A percentile compares a stretch with the other conserved stretches of the same genome.
phyloP scores from a whole-genome alignment of 2,329 filamentous ascomycete genomes.

The Aspergillus aculeatus region DNA sequence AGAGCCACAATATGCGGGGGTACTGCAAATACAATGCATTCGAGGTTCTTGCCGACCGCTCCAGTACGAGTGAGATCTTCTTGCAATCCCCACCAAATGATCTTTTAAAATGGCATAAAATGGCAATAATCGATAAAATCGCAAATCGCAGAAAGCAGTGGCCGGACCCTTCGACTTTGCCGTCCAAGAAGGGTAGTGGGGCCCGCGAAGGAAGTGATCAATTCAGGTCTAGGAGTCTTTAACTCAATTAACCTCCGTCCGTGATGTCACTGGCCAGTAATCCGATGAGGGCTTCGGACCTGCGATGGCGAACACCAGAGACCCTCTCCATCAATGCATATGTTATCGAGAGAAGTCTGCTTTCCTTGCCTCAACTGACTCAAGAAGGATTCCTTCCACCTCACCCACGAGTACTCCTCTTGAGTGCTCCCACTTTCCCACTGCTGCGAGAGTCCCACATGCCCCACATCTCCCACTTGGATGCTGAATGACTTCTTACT shows the following conservation, averaged over 20 bases:
- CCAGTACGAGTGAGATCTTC: too few relatives aligned
- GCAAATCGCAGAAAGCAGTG: background rate
- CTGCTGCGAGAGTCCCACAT: background rate
- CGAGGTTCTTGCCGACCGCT: too few relatives aligned
- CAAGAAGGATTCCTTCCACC: background rate
- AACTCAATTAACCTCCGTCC: background rate
- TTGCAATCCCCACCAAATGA: too few relatives aligned
- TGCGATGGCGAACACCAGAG: background rate
- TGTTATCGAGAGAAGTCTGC: background rate
- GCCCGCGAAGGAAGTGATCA: background rate
- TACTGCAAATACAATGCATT: too few relatives aligned
- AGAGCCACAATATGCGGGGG: too few relatives aligned
- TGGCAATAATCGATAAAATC: too few relatives aligned
- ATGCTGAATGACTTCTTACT: background rate
- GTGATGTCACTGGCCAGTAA: background rate
- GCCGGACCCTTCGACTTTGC: background rate
- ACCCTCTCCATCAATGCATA: background rate
- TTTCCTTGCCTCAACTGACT: background rate
- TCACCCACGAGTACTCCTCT: background rate
- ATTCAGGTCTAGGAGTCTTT: background rate
- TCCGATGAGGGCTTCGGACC: background rate
- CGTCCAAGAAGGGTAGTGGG: background rate
- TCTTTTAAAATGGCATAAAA: too few relatives aligned
- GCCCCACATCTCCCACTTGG: background rate
- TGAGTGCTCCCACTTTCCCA: background rate